These are phyloP conservation scores for Nothophoma quercina DNA, from an alignment of 2,329 filamentous ascomycete species.

Conservation along the genomic window DNA sequence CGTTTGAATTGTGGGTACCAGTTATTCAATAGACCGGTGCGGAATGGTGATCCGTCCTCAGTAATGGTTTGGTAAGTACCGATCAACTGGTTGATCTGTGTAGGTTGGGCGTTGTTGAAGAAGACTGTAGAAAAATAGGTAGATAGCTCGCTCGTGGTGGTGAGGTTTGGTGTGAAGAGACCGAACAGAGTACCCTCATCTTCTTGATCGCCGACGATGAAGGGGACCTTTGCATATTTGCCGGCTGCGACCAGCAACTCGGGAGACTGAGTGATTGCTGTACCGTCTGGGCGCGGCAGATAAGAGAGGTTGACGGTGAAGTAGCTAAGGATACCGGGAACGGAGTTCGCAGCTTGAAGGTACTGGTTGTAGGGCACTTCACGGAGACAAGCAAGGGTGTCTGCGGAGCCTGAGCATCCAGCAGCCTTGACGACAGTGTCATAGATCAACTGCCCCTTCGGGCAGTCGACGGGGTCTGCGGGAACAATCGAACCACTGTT, in stretches of 20 bases:
- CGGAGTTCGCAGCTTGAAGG: conserved; percentile 72
- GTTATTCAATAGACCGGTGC: conserved; percentile 72
- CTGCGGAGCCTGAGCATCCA: conserved; percentile 52
- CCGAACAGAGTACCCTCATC: conserved; percentile 81
- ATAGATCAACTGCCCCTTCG: conserved; percentile 68
- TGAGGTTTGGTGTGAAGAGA: conserved; percentile 73
- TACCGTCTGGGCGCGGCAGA: conserved; percentile 75
- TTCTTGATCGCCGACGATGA: conserved; percentile 77
- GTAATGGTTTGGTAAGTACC: conserved; percentile 66
- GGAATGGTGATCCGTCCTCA: conserved; percentile 73
- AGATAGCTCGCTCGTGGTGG: conserved; percentile 64
- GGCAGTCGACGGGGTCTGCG: conserved; percentile 65
- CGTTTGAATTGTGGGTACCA: conserved; percentile 81
- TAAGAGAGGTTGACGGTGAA: conserved; percentile 75
- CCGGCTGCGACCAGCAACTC: conserved; percentile 64
- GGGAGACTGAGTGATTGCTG: conserved; percentile 66
- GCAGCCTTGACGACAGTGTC: conserved; percentile 59
- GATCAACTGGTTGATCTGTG: conserved; percentile 65
- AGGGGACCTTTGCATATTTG: conserved; percentile 66
- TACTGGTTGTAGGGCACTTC: conserved; percentile 55
- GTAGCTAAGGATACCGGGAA: conserved; percentile 73
- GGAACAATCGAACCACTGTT: conserved; percentile 52
- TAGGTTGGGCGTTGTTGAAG: conserved; percentile 64
- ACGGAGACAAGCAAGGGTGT: conserved; percentile 60
- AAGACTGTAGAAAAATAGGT: conserved; percentile 69